phyloP scores from a whole-genome alignment of 1,284 basidiomycete species.

The Tilletia caries region DNA sequence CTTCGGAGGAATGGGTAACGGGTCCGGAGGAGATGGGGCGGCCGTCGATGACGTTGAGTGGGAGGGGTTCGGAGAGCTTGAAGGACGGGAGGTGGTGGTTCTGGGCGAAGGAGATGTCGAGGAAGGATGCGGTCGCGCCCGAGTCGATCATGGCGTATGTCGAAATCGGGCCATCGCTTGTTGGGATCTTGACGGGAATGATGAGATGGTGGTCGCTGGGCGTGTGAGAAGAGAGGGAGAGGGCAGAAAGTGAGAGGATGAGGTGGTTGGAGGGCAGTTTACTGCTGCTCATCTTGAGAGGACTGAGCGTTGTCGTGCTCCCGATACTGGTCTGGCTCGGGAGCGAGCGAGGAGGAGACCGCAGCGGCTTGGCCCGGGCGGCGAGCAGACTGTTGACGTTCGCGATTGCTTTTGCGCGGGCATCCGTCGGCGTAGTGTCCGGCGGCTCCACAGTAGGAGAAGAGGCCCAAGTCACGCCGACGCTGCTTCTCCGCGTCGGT shows the following conservation, averaged over 20 bases:
- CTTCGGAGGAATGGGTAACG: not conserved
- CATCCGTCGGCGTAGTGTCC: not conserved
- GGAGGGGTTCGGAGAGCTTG: not conserved
- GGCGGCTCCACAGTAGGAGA: not conserved
- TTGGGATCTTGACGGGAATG: too few species aligned
- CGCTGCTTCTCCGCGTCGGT: not conserved
- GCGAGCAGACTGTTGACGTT: too few species aligned
- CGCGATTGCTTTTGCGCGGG: too few species aligned
- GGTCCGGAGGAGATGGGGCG: not conserved
- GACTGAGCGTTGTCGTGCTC: too few species aligned
- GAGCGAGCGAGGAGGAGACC: too few species aligned
- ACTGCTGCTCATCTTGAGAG: too few species aligned
- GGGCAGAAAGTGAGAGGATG: too few species aligned
- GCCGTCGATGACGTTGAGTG: not conserved
- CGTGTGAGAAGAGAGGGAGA: too few species aligned
- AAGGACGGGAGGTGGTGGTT: not conserved
- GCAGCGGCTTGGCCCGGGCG: too few species aligned
- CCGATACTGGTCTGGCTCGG: too few species aligned
- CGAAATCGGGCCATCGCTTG: not conserved
- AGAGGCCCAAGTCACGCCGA: not conserved
- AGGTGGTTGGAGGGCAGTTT: too few species aligned
- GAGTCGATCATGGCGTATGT: not conserved
- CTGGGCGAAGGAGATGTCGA: not conserved
- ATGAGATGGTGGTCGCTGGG: too few species aligned
- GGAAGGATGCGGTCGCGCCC: not conserved